Conservation (phyloP, 306 rosid genomes). For the Mimosa pudica region DNA sequence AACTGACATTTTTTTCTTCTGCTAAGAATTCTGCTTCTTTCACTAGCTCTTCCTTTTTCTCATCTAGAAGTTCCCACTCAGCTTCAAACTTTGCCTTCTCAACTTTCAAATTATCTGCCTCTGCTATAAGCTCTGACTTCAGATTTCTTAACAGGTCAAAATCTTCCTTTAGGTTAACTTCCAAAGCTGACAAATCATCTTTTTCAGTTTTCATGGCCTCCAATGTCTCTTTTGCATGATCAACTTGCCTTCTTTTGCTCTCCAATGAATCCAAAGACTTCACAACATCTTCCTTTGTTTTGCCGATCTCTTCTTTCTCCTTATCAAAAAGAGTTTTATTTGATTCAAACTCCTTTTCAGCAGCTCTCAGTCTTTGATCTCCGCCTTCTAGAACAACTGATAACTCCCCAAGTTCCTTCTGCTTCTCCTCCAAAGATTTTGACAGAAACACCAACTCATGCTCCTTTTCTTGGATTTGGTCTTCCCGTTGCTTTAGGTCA, state of each 20-base stretch:
- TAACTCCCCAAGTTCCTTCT: constrained; percentile 69
- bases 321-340: constrained; percentile 57
- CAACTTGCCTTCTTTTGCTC: constrained; percentile 59
- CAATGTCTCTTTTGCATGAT: constrained; percentile 61
- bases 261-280: constrained; percentile 61
- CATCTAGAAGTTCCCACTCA: constrained; percentile 97
- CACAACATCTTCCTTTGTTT: constrained; percentile 67
- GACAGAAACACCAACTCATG: constrained; percentile 72
- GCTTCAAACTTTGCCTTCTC: constrained; percentile 94
- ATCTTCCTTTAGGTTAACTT: constrained; percentile 89
- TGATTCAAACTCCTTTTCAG: constrained; percentile 67
- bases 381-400: constrained; percentile 61
- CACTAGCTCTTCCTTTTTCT: constrained; percentile 70
- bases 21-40: constrained; percentile 69
- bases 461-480: constrained; percentile 70
- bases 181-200: constrained; percentile 72
- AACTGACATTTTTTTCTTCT: constrained; percentile 68
- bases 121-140: constrained; percentile 71
- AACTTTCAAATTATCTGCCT: constrained; percentile 67
- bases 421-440: constrained; percentile 62
- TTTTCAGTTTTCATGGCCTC: constrained; percentile 79
- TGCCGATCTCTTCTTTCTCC: constrained; percentile 67
- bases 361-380: constrained; percentile 52
- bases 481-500: constrained; percentile 80
- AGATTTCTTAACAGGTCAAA: constrained; percentile 80